Evolutionary conservation across 129 eudicot genomes (phyloP).

Genomic region (Silybum marianum): DNA sequence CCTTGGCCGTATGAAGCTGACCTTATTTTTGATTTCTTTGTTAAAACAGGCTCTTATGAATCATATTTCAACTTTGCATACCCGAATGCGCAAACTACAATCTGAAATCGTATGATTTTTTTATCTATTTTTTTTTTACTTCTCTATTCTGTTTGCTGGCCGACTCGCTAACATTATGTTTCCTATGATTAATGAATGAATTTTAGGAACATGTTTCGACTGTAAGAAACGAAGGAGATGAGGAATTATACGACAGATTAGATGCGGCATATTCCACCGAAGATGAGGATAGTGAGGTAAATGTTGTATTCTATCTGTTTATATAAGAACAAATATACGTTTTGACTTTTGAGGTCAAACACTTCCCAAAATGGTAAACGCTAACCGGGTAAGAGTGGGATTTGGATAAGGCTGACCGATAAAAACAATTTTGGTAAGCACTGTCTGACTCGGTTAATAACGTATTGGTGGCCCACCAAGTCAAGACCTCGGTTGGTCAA

Average conservation of each 20-base stretch:
- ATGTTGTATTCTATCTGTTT: not conserved
- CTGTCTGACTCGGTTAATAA: not conserved
- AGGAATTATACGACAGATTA: slow-evolving; percentile 57
- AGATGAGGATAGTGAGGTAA: slow-evolving; percentile 88
- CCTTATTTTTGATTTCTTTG: slow-evolving; percentile 16
- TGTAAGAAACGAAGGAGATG: slow-evolving; percentile 53
- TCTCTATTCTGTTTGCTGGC: not conserved
- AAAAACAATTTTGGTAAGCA: not conserved
- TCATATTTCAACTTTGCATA: slow-evolving; percentile 64
- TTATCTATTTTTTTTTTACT: not conserved
- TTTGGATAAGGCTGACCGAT: no score
- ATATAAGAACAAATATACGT: not conserved
- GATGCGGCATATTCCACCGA: slow-evolving; percentile 77
- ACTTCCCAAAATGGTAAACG: not conserved
- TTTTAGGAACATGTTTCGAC: slow-evolving; percentile 74
- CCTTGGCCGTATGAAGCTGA: not conserved
- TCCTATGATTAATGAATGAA: slow-evolving; percentile 10
- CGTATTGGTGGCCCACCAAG: not conserved
- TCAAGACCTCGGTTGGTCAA: not conserved
- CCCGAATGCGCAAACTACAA: slow-evolving; percentile 63
- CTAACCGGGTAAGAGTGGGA: not conserved
- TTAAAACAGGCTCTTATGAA: slow-evolving; percentile 71
- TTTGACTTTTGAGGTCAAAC: slow-evolving; percentile 11
- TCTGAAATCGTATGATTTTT: slow-evolving; percentile 70
- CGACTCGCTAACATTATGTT: not conserved